These are phyloP conservation scores for Quercus lobata DNA, from an alignment of 331 rosid genomes.

Conservation along the genomic window DNA sequence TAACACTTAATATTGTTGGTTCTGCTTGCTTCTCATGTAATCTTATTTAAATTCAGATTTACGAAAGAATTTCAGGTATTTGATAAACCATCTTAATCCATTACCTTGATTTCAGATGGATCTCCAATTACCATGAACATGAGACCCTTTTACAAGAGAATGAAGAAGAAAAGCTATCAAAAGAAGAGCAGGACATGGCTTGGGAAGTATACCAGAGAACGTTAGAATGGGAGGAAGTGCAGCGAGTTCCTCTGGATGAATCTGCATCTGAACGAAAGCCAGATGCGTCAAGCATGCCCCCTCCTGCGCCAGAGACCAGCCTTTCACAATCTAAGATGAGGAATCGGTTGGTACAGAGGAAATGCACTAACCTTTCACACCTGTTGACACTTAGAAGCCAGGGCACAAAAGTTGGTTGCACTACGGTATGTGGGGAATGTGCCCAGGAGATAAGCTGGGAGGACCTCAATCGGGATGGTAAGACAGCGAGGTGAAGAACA, in stretches of 20 bases:
- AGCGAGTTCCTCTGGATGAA: constrained; percentile 55
- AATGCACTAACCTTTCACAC: constrained; percentile 87
- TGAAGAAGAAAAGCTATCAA: constrained; percentile 88
- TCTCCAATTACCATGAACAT: constrained; percentile 77
- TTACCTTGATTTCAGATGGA: constrained; percentile 58
- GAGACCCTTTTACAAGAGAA: constrained; percentile 90
- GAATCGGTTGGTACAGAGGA: constrained; percentile 42
- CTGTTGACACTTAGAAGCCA: constrained; percentile 89
- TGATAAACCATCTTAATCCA: constrained; percentile 13
- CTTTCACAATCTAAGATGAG: constrained; percentile 29
- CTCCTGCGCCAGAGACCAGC: constrained; percentile 23
- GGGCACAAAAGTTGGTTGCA: constrained; percentile 70
- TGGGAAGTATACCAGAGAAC: constrained; percentile 84
- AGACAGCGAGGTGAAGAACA: constrained; percentile 24
- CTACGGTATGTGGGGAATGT: constrained; percentile 91
- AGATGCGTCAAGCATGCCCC: constrained; percentile 21
- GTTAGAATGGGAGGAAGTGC: constrained; percentile 91
- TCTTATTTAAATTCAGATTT: neutral
- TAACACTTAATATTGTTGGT: neutral
- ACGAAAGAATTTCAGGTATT: neutral
- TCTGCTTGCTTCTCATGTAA: neutral
- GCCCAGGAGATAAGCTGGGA: constrained; percentile 92
- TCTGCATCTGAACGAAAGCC: constrained; percentile 39
- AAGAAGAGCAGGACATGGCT: constrained; percentile 98
- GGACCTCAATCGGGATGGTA: constrained; percentile 47